Conservation (phyloP, 2,329 filamentous ascomycete genomes). For the Trichophyton mentagrophytes region DNA sequence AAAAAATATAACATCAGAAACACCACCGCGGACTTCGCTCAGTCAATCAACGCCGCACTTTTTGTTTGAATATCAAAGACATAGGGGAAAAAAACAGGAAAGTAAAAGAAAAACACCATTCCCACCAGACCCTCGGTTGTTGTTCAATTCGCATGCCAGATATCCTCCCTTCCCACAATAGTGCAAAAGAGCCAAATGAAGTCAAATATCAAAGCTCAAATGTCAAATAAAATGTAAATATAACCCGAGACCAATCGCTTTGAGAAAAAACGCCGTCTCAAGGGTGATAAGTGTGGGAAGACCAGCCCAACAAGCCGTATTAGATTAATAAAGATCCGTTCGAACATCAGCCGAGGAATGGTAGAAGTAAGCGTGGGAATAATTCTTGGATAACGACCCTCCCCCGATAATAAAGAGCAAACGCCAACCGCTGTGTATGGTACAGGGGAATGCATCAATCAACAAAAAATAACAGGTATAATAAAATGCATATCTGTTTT, state of each 20-base stretch:
- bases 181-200: conserved; percentile 1
- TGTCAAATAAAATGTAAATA: conserved; percentile 1
- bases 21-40: not conserved
- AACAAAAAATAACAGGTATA: conserved; percentile 4
- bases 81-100: not conserved
- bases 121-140: conserved; percentile 1
- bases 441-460: conserved; percentile 5
- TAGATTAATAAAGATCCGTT: not conserved
- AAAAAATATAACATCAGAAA: not conserved
- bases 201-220: conserved; percentile 1
- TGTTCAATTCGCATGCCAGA: not conserved
- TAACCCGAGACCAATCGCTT: not conserved
- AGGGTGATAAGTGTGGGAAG: not conserved
- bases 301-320: conserved; percentile 1
- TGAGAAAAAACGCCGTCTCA: not conserved
- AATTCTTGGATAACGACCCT: conserved; percentile 9
- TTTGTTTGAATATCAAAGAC: not conserved
- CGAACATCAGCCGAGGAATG: not conserved
- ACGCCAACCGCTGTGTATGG: conserved; percentile 6
- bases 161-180: not conserved
- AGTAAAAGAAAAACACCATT: not conserved
- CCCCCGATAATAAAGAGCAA: conserved; percentile 6
- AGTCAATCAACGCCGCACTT: not conserved
- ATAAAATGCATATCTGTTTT: not conserved
- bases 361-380: conserved; percentile 6